Evolutionary conservation across 1,284 basidiomycete genomes (phyloP), one percentile per base, ranked within the genome.

Genomic region (Polyporus tsugae): DNA sequence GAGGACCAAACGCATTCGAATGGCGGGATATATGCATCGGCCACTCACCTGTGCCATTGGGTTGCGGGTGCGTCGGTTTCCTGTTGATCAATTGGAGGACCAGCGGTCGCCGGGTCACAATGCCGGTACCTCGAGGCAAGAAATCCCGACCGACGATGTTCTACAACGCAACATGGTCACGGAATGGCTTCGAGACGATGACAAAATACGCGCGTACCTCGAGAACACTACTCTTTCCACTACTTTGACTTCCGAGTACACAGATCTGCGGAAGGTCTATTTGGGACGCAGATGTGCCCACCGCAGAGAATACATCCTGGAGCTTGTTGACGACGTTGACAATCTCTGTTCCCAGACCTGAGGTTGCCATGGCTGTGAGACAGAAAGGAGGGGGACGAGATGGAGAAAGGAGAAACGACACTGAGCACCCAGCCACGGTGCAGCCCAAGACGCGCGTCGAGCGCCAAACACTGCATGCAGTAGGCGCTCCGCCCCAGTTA

Each of bases 81-180:
- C 95, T 86, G 82, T 99, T 91, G 79, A 98, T 97, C 63, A 99
- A 89, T 91, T 99, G 97, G 19, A 99, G 87, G 62, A 99, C 95
- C 80, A 98, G 82, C 66, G 96, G 96, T 79, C 97, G 90, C 78
- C 97, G 90, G 65, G 97, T 99, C 78, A 99, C 97, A 78, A 99
- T 99, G 81, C 97, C 97, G 73, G 95, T 94, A 77, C 97, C 97
- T 86, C 97, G 93, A 81, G 97, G 97, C 77, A 99, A 80, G 86
- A 99, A 99, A 82, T 98, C 96, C 75, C 97, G 89, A 70, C 97
- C 97, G 64, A 99, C 97, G 75, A 98, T 96, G 84, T 98, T 98
- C 95, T 98, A 75, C 41, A 60, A 57, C 66, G 66, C 61, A 60
- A 60, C 17, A 62, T 63, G 29, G 22, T 53, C 35, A 25, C 33